Percentiles rank a stretch among this genome's conserved stretches.
Conservation (phyloP, 2,329 filamentous ascomycete genomes). For the Fusarium hostae region DNA sequence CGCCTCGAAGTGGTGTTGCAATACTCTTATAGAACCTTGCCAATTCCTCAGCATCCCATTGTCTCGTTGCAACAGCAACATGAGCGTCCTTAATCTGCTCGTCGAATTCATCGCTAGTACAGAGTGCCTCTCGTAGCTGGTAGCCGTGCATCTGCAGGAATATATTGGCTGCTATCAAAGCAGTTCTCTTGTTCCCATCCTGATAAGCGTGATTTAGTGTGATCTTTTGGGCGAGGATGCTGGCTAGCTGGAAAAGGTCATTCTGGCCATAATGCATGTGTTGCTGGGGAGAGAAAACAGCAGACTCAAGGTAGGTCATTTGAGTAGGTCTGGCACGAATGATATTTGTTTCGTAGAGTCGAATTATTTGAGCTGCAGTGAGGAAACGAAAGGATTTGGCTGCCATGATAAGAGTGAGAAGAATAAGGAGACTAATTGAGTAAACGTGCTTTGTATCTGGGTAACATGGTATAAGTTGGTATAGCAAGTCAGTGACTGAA, state of each 20-base stretch:
- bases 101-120: neutral
- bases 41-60: neutral
- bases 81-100: neutral
- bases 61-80: neutral
- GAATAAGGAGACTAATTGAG: neutral
- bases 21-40: neutral
- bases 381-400: neutral
- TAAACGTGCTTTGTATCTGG: accelerated
- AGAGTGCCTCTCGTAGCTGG: neutral
- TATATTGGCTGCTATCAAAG: neutral
- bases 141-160: neutral
- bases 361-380: neutral
- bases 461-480: neutral
- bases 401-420: neutral
- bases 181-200: neutral
- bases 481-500: neutral
- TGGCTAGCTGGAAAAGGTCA: neutral
- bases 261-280: neutral
- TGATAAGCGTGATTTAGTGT: neutral
- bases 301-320: neutral
- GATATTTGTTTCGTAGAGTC: neutral
- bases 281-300: neutral
- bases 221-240: neutral
- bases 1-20: neutral
- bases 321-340: neutral